These are phyloP conservation scores for Megacollybia marginata DNA, from an alignment of 768 basidiomycete species.

Conservation along the genomic window DNA sequence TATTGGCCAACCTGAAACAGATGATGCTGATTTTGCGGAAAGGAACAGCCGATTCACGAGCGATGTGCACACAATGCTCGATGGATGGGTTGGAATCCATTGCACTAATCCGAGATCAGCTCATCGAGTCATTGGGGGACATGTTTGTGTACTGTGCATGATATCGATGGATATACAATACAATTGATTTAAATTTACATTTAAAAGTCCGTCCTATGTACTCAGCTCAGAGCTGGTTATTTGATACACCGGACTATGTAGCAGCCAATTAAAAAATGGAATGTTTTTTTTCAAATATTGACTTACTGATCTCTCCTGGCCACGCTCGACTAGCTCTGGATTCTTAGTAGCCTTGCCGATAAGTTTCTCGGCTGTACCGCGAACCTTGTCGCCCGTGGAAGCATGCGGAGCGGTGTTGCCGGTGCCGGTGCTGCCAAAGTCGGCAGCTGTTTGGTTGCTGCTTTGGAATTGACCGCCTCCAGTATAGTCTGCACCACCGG, in stretches of 20 bases:
- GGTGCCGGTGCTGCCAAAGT: neutral
- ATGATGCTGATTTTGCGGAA: slow-evolving; percentile 33
- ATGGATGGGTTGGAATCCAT: slow-evolving; percentile 38
- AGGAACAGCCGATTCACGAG: slow-evolving; percentile 22
- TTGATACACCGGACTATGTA: neutral
- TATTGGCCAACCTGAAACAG: slow-evolving; percentile 47
- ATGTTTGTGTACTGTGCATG: slow-evolving; percentile 24
- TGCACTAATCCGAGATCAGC: slow-evolving; percentile 28
- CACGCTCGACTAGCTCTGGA: neutral
- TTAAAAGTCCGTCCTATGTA: neutral
- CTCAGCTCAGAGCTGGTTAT: neutral
- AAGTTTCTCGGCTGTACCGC: neutral
- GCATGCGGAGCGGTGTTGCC: neutral
- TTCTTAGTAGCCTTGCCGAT: neutral
- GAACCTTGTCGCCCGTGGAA: neutral
- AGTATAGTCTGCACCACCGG: neutral
- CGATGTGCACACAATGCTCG: slow-evolving; percentile 33
- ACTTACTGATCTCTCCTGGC: neutral
- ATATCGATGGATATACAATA: neutral
- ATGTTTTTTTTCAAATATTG: neutral
- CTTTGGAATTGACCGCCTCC: neutral
- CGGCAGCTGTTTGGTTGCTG: neutral
- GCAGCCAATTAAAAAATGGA: neutral
- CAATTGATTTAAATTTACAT: neutral
- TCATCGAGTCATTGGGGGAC: slow-evolving; percentile 29